These are phyloP conservation scores for Colletotrichum cuscutae DNA, from an alignment of 2,329 filamentous ascomycete species.

Conservation along the genomic window DNA sequence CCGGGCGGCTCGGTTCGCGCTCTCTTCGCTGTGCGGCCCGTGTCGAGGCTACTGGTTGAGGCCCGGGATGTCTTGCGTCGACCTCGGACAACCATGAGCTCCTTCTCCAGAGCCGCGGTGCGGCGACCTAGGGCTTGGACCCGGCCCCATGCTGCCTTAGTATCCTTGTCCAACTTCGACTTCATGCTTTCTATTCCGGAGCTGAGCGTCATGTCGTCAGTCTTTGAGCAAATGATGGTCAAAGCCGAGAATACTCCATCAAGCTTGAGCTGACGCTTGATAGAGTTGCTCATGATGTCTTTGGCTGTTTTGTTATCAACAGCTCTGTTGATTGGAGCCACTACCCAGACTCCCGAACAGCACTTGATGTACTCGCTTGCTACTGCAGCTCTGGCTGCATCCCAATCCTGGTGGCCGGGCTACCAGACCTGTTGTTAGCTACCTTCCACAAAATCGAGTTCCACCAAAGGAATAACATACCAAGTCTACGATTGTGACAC, in stretches of 20 bases:
- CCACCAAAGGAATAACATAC: not conserved
- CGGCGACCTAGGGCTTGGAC: not conserved
- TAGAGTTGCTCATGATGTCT: constrained; percentile 64
- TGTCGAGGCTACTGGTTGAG: not conserved
- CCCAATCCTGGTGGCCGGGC: constrained; percentile 69
- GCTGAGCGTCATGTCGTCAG: constrained; percentile 62
- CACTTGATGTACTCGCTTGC: constrained; percentile 69
- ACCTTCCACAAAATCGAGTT: accelerated
- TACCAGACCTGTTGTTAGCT: constrained; percentile 33
- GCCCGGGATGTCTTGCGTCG: not conserved
- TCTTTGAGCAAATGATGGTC: constrained; percentile 72
- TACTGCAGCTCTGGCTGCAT: constrained; percentile 67
- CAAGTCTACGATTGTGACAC: not conserved
- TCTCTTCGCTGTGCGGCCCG: not conserved
- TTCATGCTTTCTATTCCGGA: constrained; percentile 39
- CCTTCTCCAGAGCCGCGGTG: not conserved
- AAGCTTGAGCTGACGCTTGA: constrained; percentile 68
- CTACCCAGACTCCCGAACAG: constrained; percentile 69
- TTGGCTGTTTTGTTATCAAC: constrained; percentile 70
- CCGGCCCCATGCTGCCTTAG: not conserved
- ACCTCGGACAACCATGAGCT: not conserved
- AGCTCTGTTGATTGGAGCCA: constrained; percentile 68
- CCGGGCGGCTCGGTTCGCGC: not conserved
- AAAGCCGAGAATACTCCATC: constrained; percentile 64
- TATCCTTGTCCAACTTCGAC: not conserved